Evolutionary conservation across 768 basidiomycete species (phyloP), one percentile per base, ranked within the genome.

Genomic region (Dioszegia aurantiaca): DNA sequence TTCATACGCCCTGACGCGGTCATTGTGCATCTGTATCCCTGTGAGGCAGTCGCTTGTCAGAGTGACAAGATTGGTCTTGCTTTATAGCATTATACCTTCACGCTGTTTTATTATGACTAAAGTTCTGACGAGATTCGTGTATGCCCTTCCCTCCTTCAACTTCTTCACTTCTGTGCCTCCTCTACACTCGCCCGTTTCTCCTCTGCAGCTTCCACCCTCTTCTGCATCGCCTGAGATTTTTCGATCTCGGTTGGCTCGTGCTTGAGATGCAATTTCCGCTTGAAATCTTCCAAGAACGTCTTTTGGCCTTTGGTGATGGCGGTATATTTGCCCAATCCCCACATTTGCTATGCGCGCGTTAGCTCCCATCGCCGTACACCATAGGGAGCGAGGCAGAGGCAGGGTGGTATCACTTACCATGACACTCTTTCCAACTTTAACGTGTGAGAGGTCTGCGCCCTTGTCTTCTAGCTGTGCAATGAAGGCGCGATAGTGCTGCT

Each of bases 391-490:
- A 68, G 42, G 27, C 56, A 59, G n/a, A 63, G 59, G 41, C 12
- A 48, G 23, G 37, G 30, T 9, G 27, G 17, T n/a, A 27, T 31
- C 24, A 64, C 70, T 67, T 49, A 69, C 71, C 57, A 80, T 73
- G 65, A 86, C 84, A 16, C 83, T 85, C 72, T 85, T 85, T 62
- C 80, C 83, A 16, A 85, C 80, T 56, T 82, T 79, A 4, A 85
- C 82, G 67, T 84, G 83, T 58, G 76, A 78, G 76, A 85, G 81
- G 65, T 86, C 84, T 0, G 84, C 81, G 0, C 84, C 83, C 10
- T 80, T 79, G 37, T 82, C 78, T 9, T 80, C 75, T 30, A 87
- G 72, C 8, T 80, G 79, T 2, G 80, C 78, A 41, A 86, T 75
- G 69, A 86, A 86, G 39, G 79, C 74, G 54, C 81, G 80, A 64